These are phyloP conservation scores for Mycothermus thermophilus DNA, from an alignment of 495 filamentous ascomycete species.

Conservation along the genomic window DNA sequence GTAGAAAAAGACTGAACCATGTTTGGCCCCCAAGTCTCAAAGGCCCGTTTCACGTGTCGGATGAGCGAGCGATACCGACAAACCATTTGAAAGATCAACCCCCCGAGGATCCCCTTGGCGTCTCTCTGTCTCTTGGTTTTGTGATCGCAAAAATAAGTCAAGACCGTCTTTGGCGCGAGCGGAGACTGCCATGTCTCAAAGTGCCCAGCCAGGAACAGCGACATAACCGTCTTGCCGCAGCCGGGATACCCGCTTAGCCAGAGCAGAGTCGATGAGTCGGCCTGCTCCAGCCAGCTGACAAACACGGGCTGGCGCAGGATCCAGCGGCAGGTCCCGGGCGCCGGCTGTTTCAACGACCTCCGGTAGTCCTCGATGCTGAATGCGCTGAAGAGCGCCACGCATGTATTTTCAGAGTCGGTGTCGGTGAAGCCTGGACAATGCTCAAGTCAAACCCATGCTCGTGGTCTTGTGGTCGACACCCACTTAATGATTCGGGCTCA, in stretches of 20 bases:
- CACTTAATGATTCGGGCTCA: too few species aligned
- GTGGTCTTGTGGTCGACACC: too few species aligned
- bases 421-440: not conserved
- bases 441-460: too few species aligned
- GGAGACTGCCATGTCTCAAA: not conserved
- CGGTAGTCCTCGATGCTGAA: slow-evolving; percentile 9
- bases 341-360: slow-evolving; percentile 4
- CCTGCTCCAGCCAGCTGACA: slow-evolving; percentile 7
- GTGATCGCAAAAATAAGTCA: slow-evolving; percentile 15
- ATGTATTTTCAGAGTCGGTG: slow-evolving; percentile 11
- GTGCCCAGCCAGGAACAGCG: slow-evolving; percentile 4
- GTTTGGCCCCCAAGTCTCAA: slow-evolving; percentile 9
- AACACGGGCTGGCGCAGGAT: slow-evolving; percentile 10
- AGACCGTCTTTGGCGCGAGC: slow-evolving; percentile 5
- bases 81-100: slow-evolving; percentile 14
- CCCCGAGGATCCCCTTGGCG: slow-evolving; percentile 9
- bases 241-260: slow-evolving; percentile 18
- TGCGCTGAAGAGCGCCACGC: slow-evolving; percentile 9
- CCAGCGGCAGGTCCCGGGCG: slow-evolving; percentile 16
- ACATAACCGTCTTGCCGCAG: slow-evolving; percentile 13
- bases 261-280: slow-evolving; percentile 7
- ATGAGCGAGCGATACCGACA: slow-evolving; percentile 2
- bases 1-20: slow-evolving; percentile 9
- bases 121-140: slow-evolving; percentile 13
- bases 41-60: slow-evolving; percentile 11